phyloP scores from a whole-genome alignment of 2,329 filamentous ascomycete genomes.

The Aspergillus puulaauensis region DNA sequence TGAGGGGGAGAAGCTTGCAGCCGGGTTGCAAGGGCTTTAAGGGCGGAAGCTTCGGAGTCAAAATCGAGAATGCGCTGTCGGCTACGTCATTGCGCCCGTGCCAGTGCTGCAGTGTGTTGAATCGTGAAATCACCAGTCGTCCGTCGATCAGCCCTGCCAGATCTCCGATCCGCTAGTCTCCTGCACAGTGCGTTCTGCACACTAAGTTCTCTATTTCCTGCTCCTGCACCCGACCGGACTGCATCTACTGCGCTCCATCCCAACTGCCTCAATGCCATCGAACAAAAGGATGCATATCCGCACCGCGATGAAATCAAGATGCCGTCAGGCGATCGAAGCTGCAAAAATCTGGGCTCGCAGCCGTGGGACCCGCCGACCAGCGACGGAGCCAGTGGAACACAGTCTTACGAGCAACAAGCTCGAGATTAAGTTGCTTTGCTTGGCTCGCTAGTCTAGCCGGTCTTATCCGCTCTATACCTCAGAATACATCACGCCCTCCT shows the following conservation, averaged over 20 bases:
- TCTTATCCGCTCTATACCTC: too few species aligned
- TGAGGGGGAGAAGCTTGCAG: background rate
- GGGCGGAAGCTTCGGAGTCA: slow-evolving; percentile 30
- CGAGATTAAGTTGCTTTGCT: background rate
- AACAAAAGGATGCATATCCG: background rate
- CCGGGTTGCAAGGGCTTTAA: slow-evolving; percentile 19
- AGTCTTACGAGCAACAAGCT: background rate
- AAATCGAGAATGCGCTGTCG: background rate
- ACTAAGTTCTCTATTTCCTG: too few species aligned
- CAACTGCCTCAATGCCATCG: background rate
- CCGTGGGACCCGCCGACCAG: background rate
- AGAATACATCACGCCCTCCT: too few species aligned
- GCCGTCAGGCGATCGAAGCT: background rate
- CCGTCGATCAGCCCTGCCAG: slow-evolving; percentile 6
- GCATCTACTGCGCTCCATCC: background rate
- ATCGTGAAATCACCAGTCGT: slow-evolving; percentile 27
- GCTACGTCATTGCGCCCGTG: slow-evolving; percentile 32
- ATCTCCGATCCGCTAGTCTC: background rate
- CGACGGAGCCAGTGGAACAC: background rate
- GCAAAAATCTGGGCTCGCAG: background rate
- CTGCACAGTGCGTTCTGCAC: too few species aligned
- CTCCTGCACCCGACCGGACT: too few species aligned
- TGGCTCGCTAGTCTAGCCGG: too few species aligned
- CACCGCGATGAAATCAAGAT: background rate
- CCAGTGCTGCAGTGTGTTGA: slow-evolving; percentile 12